Conservation (phyloP, 495 filamentous ascomycete genomes). For the Friedmanniomyces simplex region DNA sequence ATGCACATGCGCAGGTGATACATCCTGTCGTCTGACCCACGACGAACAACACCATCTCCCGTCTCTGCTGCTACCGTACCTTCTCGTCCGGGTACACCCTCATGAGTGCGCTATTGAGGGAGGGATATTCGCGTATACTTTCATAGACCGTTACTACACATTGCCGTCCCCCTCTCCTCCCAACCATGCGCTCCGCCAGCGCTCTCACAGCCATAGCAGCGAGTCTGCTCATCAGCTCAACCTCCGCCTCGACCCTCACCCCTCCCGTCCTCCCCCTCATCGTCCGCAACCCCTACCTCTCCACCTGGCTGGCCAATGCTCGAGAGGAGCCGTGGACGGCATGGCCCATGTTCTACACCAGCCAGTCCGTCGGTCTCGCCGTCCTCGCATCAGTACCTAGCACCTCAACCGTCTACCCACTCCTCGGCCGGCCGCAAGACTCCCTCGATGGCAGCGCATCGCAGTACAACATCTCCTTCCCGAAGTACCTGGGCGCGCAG, state of each 20-base stretch:
- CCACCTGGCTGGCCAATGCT: constrained; percentile 73
- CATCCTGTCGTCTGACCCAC: too few species aligned
- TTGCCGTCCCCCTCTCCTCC: too few species aligned
- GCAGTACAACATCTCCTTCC: constrained; percentile 57
- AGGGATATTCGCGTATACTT: background rate
- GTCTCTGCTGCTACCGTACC: too few species aligned
- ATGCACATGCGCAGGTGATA: too few species aligned
- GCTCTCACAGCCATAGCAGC: constrained; percentile 2
- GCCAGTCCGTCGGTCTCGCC: constrained; percentile 67
- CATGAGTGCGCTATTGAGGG: background rate
- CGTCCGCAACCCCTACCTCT: constrained; percentile 87
- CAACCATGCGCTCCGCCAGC: background rate
- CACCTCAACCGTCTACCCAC: constrained; percentile 64
- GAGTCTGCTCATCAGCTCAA: constrained; percentile 17
- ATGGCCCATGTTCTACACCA: constrained; percentile 95
- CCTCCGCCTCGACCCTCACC: constrained; percentile 37
- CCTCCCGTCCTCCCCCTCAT: constrained; percentile 80
- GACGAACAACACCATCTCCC: too few species aligned
- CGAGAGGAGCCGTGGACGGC: constrained; percentile 75
- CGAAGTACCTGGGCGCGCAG: constrained; percentile 63
- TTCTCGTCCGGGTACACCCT: background rate
- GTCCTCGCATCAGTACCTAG: constrained; percentile 67
- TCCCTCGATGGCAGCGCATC: constrained; percentile 44
- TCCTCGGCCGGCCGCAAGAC: constrained; percentile 81
- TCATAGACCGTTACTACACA: background rate